These are phyloP conservation scores for Backusella psychrophila DNA, from an alignment of 192 early-diverging fungal species.

Conservation along the genomic window DNA sequence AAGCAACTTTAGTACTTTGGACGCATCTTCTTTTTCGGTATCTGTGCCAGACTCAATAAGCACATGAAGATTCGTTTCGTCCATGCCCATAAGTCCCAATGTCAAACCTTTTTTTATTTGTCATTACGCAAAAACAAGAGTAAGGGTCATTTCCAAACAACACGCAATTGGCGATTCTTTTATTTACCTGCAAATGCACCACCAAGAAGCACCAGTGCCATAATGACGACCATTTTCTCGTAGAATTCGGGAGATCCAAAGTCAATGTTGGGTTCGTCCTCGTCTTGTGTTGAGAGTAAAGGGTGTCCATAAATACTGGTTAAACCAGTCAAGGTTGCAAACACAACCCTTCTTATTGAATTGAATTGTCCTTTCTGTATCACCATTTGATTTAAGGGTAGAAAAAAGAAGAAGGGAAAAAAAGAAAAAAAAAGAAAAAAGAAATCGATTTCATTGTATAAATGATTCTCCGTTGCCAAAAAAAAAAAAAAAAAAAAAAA, in stretches of 20 bases:
- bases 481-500: neutral
- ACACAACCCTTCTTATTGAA: constrained; percentile 2
- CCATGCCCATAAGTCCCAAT: constrained; percentile 57
- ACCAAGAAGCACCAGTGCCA: constrained; percentile 67
- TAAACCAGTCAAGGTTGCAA: neutral
- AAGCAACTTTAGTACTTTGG: constrained; percentile 41
- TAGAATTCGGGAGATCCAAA: constrained; percentile 8
- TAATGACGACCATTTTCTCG: constrained; percentile 6
- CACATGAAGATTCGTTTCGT: constrained; percentile 79
- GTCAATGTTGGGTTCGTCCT: neutral
- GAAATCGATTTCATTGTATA: neutral
- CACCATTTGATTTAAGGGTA: neutral
- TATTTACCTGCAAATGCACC: constrained; percentile 72
- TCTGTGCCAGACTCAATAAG: constrained; percentile 75
- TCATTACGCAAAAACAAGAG: neutral
- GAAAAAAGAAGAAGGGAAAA: neutral
- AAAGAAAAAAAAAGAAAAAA: neutral
- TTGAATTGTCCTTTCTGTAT: neutral
- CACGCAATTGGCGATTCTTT: neutral
- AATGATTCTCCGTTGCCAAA: neutral
- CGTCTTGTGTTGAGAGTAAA: neutral
- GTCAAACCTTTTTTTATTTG: constrained; percentile 22
- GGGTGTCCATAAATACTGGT: constrained; percentile 18
- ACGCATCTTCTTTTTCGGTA: constrained; percentile 70
- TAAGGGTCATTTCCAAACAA: no score